Base-by-base conservation (phyloP, 345 rosid genomes). In the Eucalyptus polyanthemos region DNA sequence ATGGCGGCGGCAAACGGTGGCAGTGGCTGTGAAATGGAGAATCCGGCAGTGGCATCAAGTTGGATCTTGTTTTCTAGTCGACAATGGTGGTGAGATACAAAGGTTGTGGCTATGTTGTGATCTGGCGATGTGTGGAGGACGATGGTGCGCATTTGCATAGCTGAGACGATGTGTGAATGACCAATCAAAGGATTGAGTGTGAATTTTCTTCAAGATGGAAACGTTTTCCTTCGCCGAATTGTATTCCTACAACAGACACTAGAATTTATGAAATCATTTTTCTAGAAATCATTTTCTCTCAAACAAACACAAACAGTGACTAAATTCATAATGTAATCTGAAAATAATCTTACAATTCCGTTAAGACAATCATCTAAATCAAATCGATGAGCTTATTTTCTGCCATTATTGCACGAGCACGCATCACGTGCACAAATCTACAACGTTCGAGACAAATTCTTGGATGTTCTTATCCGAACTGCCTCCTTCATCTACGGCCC, bases 401-500 rank as follows among this genome's bases (percentile, higher is more conserved):
- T 15, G 42, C 83, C 47, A 11, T 69, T 34, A 69, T 69, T 34
- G 40, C 80, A 17, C 80, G 80, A 34, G 80, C 44, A 69, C 24
- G 44, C 44, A 34, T 69, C 37, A 86, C 9, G 51, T 17, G 53
- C 51, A 27, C 54, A 86, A 86, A 47, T 17, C 40, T 6, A 76
- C 47, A 76, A 76, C 72, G 29, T 86, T 44, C 19, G 91, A 89
- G 29, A 93, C 93, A 88, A 94, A 94, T 60, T 93, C 92, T 3
- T 92, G 86, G 4, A 94, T 90, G 56, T 91, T 93, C 87, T 88
- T 89, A 54, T 94, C 95, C 27, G 96, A 95, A 88, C 91, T 94
- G 89, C 96, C 96, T 24, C 94, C 96, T 89, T 92, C 91, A 58
- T 89, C 88, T 25, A 93, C 89, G 37, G 95, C 93, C 51, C 90